These are phyloP conservation scores for Triticum monococcum DNA, from an alignment of 176 grass and related monocot species.

Conservation along the genomic window DNA sequence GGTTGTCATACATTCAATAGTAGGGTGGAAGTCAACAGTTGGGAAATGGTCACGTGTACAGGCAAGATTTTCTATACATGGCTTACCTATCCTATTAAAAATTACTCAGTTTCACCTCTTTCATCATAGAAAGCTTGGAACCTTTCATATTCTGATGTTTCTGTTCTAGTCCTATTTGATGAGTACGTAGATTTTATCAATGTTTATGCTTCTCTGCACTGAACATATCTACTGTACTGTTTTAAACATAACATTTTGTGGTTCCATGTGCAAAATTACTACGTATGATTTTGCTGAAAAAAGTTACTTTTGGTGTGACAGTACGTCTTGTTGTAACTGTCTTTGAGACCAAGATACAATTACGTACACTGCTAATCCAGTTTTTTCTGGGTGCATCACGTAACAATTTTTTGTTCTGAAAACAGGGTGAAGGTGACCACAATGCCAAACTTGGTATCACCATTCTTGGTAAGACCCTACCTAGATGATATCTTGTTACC, in stretches of 20 bases:
- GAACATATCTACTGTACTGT: background rate
- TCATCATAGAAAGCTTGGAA: background rate
- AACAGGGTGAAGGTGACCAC: conserved; percentile 83
- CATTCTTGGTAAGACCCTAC: conserved; percentile 74
- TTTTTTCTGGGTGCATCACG: background rate
- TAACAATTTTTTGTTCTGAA: conserved; percentile 36
- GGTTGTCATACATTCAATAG: conserved; percentile 94
- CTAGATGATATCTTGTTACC: conserved; percentile 1
- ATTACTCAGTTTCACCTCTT: conserved; percentile 5
- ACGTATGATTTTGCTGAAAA: background rate
- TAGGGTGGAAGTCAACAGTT: conserved; percentile 94
- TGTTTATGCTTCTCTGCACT: conserved; percentile 15
- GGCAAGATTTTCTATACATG: conserved; percentile 48
- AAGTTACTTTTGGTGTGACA: background rate
- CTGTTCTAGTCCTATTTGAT: background rate
- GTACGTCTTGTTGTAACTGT: background rate
- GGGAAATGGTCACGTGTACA: conserved; percentile 99
- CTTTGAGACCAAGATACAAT: background rate
- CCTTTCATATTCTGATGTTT: background rate
- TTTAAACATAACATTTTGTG: background rate
- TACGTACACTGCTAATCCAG: background rate
- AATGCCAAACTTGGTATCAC: conserved; percentile 98
- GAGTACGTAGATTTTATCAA: background rate
- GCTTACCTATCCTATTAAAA: background rate
- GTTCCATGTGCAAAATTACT: conserved; percentile 12